phyloP scores from a whole-genome alignment of 495 filamentous ascomycete genomes.

The Pyrenula aspistea region DNA sequence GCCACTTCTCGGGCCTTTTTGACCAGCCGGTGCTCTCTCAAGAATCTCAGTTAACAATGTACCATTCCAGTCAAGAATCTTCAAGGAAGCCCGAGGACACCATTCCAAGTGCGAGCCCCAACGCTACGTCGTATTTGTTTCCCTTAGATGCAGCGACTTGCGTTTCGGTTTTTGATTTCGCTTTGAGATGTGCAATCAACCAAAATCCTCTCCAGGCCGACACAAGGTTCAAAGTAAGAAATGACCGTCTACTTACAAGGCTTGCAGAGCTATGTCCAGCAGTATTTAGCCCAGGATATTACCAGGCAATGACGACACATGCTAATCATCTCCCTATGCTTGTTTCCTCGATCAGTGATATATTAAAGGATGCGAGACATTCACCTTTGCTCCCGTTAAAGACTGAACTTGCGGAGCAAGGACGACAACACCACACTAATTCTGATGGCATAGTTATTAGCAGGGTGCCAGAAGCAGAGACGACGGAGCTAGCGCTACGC shows the following conservation, averaged over 20 bases:
- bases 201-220: not conserved
- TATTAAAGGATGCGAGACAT: not conserved
- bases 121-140: not conserved
- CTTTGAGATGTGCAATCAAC: not conserved
- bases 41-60: not conserved
- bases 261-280: slow-evolving; percentile 5
- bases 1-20: not conserved
- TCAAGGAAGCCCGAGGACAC: not conserved
- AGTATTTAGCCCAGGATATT: slow-evolving; percentile 9
- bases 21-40: not conserved
- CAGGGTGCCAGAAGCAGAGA: not conserved
- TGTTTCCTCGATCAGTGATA: not conserved
- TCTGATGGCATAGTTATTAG: not conserved
- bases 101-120: not conserved
- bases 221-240: slow-evolving; percentile 1
- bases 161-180: not conserved
- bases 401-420: not conserved
- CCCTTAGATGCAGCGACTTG: not conserved
- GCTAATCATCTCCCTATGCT: not conserved
- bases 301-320: slow-evolving; percentile 1
- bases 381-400: not conserved
- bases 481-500: not conserved
- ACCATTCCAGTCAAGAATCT: not conserved
- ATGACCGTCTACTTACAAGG: slow-evolving; percentile 1
- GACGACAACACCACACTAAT: not conserved